Conservation (phyloP, 441 rosid species). For the Gossypium gossypioides region DNA sequence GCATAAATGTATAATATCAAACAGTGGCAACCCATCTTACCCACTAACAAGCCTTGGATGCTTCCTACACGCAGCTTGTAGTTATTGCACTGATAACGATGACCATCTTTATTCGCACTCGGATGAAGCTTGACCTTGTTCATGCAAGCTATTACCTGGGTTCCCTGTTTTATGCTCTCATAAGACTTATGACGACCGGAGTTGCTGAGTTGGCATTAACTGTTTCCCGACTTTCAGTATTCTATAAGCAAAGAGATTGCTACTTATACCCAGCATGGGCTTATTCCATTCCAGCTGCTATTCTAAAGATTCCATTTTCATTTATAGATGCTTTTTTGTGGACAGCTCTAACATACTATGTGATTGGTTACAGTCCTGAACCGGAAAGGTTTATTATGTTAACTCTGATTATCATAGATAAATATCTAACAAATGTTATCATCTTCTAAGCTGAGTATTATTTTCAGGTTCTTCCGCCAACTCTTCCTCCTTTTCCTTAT, state of each 20-base stretch:
- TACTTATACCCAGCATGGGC: slow-evolving; percentile 64
- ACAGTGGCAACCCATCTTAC: background rate
- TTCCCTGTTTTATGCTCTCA: slow-evolving; percentile 39
- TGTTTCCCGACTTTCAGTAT: slow-evolving; percentile 38
- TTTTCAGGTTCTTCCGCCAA: slow-evolving; percentile 47
- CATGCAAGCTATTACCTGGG: slow-evolving; percentile 48
- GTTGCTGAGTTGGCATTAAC: slow-evolving; percentile 49
- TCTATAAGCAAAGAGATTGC: slow-evolving; percentile 46
- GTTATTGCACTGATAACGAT: slow-evolving; percentile 38
- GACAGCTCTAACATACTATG: slow-evolving; percentile 60
- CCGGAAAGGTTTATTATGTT: slow-evolving; percentile 36
- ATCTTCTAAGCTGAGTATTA: background rate
- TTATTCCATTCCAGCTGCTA: slow-evolving; percentile 39
- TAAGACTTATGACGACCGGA: slow-evolving; percentile 47
- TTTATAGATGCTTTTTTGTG: slow-evolving; percentile 41
- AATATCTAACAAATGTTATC: background rate
- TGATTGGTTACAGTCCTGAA: slow-evolving; percentile 57
- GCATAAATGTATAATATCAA: background rate
- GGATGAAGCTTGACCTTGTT: slow-evolving; percentile 26
- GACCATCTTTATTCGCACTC: slow-evolving; percentile 44
- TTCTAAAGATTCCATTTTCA: slow-evolving; percentile 58
- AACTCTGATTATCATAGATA: slow-evolving; percentile 8
- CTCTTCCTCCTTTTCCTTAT: slow-evolving; percentile 44
- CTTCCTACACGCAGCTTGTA: slow-evolving; percentile 32
- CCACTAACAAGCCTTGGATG: background rate